A percentile compares a stretch with the other conserved stretches of the same genome.
Conservation (phyloP, 768 basidiomycete species). For the Russula sp. region DNA sequence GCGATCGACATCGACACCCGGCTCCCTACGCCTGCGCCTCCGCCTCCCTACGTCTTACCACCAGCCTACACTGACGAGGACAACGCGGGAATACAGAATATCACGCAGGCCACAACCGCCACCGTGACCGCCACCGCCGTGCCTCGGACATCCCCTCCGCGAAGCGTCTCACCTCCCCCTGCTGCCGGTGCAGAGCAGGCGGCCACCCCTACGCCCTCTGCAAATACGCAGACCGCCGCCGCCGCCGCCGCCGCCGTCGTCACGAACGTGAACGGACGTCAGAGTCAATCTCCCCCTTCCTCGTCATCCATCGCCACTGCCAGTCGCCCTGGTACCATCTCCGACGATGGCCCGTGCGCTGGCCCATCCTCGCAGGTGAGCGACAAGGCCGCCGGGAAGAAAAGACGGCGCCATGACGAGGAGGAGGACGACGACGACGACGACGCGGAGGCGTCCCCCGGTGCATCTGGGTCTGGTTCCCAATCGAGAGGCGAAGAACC, state of each 20-base stretch:
- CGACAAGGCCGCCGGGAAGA: constrained; percentile 12
- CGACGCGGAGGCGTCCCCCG: background rate
- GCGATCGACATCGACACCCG: background rate
- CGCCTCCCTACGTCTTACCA: background rate
- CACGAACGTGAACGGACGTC: background rate
- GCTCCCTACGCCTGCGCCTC: background rate
- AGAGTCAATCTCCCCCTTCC: background rate
- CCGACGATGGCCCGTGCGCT: background rate
- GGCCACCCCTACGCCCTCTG: background rate
- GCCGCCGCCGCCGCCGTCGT: no score
- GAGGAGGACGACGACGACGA: no score
- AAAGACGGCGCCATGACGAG: constrained; percentile 8
- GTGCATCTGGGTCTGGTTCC: background rate
- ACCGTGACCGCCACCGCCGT: background rate
- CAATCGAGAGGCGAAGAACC: background rate
- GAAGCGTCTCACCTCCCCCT: background rate
- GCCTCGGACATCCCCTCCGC: background rate
- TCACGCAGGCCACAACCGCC: background rate
- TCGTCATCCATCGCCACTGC: background rate
- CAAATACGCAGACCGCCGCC: background rate
- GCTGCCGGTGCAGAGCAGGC: background rate
- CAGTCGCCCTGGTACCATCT: background rate
- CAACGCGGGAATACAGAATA: background rate
- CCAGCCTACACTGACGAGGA: background rate
- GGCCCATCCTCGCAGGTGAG: background rate